Conservation (phyloP, 805 yeast genomes). For the Saccharomyces paradoxus region DNA sequence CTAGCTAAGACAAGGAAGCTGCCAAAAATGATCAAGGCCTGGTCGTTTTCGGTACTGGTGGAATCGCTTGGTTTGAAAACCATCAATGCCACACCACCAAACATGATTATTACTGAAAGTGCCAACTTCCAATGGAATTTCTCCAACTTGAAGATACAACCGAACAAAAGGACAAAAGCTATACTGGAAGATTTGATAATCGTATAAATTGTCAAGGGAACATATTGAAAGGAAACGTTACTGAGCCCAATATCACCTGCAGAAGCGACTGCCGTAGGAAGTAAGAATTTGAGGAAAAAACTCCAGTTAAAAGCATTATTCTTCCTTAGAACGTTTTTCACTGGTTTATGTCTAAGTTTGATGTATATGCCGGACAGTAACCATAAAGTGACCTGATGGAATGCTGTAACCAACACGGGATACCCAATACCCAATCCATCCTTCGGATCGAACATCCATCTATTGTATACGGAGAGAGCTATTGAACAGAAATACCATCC, state of each 20-base stretch:
- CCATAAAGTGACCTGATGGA: constrained; percentile 67
- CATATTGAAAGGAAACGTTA: constrained; percentile 70
- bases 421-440: constrained; percentile 67
- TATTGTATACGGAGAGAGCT: constrained; percentile 73
- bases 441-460: constrained; percentile 85
- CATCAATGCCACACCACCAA: constrained; percentile 82
- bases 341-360: constrained; percentile 14
- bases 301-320: constrained; percentile 16
- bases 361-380: constrained; percentile 43
- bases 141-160: constrained; percentile 75
- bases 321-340: not conserved
- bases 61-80: constrained; percentile 42
- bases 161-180: constrained; percentile 82
- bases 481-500: constrained; percentile 72
- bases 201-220: constrained; percentile 79
- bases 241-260: constrained; percentile 94
- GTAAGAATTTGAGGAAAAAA: constrained; percentile 45
- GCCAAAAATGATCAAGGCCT: constrained; percentile 40
- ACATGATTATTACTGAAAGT: constrained; percentile 69
- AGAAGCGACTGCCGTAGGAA: constrained; percentile 82
- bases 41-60: constrained; percentile 12
- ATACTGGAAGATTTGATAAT: constrained; percentile 87
- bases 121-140: constrained; percentile 58
- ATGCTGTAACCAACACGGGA: constrained; percentile 77
- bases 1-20: constrained; percentile 67